Evolutionary conservation across 1,284 basidiomycete species (phyloP).

Genomic region (Somion occarium): DNA sequence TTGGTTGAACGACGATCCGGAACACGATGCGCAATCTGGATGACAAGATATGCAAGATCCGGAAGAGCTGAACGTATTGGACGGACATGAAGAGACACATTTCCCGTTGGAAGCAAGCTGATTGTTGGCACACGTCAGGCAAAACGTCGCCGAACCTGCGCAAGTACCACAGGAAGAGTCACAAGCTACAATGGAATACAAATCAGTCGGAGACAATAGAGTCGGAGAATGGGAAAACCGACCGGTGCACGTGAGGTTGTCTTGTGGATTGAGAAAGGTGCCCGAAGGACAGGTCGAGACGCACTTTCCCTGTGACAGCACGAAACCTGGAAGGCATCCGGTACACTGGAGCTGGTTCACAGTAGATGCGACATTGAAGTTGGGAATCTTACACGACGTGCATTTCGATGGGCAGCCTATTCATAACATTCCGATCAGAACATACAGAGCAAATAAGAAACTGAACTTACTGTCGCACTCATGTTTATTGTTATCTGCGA

Average conservation of each 20-base stretch:
- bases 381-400: conserved; percentile 67
- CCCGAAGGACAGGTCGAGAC: conserved; percentile 64
- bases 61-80: conserved; percentile 60
- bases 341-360: conserved; percentile 66
- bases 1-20: conserved; percentile 67
- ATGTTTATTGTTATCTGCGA: conserved; percentile 77
- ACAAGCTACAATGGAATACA: conserved; percentile 45
- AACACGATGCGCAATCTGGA: conserved; percentile 76
- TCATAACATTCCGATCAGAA: neutral
- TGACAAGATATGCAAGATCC: conserved; percentile 70
- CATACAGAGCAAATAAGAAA: neutral
- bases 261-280: conserved; percentile 64
- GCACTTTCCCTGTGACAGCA: conserved; percentile 66
- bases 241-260: conserved; percentile 68
- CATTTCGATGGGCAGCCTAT: conserved; percentile 78
- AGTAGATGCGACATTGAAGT: conserved; percentile 64
- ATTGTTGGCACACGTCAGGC: conserved; percentile 62
- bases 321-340: conserved; percentile 69
- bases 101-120: conserved; percentile 63
- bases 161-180: conserved; percentile 72
- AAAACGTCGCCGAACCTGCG: conserved; percentile 58
- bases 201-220: neutral
- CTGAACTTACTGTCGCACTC: conserved; percentile 69
- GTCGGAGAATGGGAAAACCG: conserved; percentile 7
- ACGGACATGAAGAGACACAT: conserved; percentile 71